phyloP scores from a whole-genome alignment of 352 stramenopile species.

The Thraustochytrium aureum region DNA sequence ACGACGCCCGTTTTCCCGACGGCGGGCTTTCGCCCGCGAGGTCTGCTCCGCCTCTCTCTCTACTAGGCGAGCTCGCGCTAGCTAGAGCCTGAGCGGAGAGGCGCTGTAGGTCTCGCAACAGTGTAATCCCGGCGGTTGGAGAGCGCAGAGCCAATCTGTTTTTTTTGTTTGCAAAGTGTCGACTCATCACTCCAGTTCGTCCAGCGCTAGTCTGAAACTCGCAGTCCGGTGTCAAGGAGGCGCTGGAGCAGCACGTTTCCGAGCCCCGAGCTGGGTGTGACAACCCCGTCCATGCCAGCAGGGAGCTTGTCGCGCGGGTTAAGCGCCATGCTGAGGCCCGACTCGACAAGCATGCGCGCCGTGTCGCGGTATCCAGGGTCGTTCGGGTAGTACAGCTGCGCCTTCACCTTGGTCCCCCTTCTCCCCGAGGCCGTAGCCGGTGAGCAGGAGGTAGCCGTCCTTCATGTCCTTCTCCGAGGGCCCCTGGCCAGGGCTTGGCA shows the following conservation, averaged over 20 bases:
- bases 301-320: constrained; percentile 13
- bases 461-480: constrained; percentile 73
- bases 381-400: constrained; percentile 62
- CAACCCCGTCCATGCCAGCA: constrained; percentile 41
- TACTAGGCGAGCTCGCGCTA: too few species aligned
- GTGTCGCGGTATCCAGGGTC: constrained; percentile 67
- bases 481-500: constrained; percentile 72
- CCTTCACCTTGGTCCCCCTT: constrained; percentile 60
- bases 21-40: too few species aligned
- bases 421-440: constrained; percentile 59
- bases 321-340: constrained; percentile 50
- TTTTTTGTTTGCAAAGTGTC: background rate
- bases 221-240: constrained; percentile 50
- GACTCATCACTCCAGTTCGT: too few species aligned
- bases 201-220: constrained; percentile 28
- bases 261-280: constrained; percentile 46
- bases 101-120: too few species aligned
- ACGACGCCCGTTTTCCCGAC: too few species aligned
- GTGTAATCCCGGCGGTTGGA: background rate
- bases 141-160: background rate
- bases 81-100: too few species aligned
- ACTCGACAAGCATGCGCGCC: constrained; percentile 66
- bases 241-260: constrained; percentile 52
- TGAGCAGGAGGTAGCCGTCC: constrained; percentile 69
- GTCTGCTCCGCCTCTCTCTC: too few species aligned